Conservation (phyloP, 2,329 filamentous ascomycete species). For the Xylaria sp. region DNA sequence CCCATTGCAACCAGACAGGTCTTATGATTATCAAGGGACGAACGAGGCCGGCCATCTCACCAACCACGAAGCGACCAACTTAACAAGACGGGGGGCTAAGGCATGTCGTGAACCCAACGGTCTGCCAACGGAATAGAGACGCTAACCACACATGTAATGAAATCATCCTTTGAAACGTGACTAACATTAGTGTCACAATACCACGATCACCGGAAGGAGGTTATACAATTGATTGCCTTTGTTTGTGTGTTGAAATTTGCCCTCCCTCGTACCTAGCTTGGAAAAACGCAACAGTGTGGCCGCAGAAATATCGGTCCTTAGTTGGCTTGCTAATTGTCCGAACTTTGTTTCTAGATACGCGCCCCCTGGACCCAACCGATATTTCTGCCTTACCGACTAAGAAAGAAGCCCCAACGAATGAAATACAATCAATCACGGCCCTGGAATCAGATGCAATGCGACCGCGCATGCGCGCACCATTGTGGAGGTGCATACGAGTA, state of each 20-base stretch:
- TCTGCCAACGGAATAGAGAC: constrained; percentile 21
- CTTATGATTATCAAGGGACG: constrained; percentile 25
- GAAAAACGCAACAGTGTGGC: not conserved
- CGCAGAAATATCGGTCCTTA: constrained; percentile 4
- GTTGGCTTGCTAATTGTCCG: constrained; percentile 29
- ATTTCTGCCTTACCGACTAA: constrained; percentile 15
- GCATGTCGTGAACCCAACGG: constrained; percentile 22
- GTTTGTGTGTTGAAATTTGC: not conserved
- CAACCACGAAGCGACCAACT: constrained; percentile 21
- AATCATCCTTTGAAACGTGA: constrained; percentile 27
- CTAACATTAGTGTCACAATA: constrained; percentile 23
- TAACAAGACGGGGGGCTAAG: constrained; percentile 20
- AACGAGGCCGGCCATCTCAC: constrained; percentile 7
- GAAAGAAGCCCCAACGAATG: constrained; percentile 8
- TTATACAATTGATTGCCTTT: not conserved
- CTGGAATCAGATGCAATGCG: constrained; percentile 22
- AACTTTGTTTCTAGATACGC: constrained; percentile 8
- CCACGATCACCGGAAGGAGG: constrained; percentile 11
- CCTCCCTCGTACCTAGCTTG: constrained; percentile 3
- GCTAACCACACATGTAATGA: constrained; percentile 26
- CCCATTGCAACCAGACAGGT: constrained; percentile 12
- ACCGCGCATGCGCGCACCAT: constrained; percentile 16
- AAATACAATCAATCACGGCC: constrained; percentile 12
- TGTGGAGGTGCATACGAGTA: constrained; percentile 2
- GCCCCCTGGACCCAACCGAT: not conserved